Evolutionary conservation across 495 filamentous ascomycete species (phyloP).

Genomic region (Daldinia decipiens): DNA sequence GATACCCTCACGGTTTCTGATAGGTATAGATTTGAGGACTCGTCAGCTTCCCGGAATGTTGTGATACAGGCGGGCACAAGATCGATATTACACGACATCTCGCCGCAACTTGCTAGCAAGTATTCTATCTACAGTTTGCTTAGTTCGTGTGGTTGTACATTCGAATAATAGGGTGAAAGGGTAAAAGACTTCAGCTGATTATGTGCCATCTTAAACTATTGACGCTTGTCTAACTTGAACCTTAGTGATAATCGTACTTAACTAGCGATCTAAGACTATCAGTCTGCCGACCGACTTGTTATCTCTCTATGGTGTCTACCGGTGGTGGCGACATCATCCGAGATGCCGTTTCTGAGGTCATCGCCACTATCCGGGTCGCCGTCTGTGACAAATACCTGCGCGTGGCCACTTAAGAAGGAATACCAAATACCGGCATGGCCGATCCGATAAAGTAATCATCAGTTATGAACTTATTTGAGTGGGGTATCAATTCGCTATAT

Average conservation of each 20-base stretch:
- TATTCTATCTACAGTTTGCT: neutral
- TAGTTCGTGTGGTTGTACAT: neutral
- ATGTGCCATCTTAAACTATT: neutral
- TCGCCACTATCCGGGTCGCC: constrained; percentile 86
- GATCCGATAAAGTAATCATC: neutral
- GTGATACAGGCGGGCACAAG: constrained; percentile 15
- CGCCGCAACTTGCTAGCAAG: constrained; percentile 11
- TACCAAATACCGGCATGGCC: neutral
- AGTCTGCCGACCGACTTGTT: constrained; percentile 79
- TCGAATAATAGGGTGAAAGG: constrained; percentile 1
- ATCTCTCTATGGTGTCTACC: constrained; percentile 77
- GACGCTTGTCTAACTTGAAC: neutral
- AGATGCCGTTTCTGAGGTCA: constrained; percentile 87
- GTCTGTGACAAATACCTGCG: constrained; percentile 68
- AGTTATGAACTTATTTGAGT: neutral
- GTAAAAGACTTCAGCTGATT: neutral
- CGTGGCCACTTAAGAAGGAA: constrained; percentile 20
- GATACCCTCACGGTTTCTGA: neutral
- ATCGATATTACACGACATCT: constrained; percentile 29
- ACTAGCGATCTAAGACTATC: constrained; percentile 85
- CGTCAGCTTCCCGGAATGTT: constrained; percentile 32
- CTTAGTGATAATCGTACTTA: constrained; percentile 77
- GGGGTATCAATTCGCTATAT: neutral
- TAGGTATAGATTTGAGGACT: constrained; percentile 11
- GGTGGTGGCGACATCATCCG: constrained; percentile 91